These are phyloP conservation scores for Madurella mycetomatis DNA, from an alignment of 2,329 filamentous ascomycete species.

Conservation along the genomic window DNA sequence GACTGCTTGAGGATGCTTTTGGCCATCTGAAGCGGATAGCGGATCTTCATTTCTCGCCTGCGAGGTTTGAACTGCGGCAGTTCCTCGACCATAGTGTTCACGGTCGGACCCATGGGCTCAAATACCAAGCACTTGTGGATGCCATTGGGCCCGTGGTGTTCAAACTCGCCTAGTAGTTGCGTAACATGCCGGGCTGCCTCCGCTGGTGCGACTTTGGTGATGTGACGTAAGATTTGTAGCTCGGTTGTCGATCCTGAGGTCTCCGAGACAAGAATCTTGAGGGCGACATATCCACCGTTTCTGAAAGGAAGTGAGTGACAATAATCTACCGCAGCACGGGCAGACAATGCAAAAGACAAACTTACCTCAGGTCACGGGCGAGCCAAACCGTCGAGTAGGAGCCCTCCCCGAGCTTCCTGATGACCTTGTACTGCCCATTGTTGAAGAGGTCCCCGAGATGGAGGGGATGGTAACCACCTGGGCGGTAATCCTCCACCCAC, in stretches of 20 bases:
- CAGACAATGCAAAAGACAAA: too few relatives aligned
- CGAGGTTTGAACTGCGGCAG: too few relatives aligned
- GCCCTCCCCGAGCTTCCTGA: too few relatives aligned
- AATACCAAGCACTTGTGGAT: slow-evolving; percentile 41
- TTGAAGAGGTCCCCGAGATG: slow-evolving; percentile 27
- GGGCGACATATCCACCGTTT: slow-evolving; percentile 27
- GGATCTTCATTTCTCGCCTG: slow-evolving; percentile 33
- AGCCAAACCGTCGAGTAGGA: too few relatives aligned
- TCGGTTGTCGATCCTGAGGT: slow-evolving; percentile 16
- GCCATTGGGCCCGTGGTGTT: slow-evolving; percentile 40
- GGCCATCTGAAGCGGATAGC: slow-evolving; percentile 38
- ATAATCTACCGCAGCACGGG: neutral
- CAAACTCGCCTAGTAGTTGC: slow-evolving; percentile 35
- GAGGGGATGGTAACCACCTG: slow-evolving; percentile 29
- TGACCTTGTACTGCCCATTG: too few relatives aligned
- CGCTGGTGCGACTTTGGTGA: slow-evolving; percentile 20
- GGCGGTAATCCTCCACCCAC: slow-evolving; percentile 20
- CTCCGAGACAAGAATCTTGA: slow-evolving; percentile 24
- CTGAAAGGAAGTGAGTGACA: slow-evolving; percentile 11
- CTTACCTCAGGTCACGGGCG: slow-evolving; percentile 28
- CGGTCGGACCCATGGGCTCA: slow-evolving; percentile 33
- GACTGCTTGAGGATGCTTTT: slow-evolving; percentile 39
- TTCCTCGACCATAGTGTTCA: slow-evolving; percentile 35
- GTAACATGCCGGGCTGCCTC: slow-evolving; percentile 30
- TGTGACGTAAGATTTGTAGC: slow-evolving; percentile 21